These are phyloP conservation scores for Phylloporus arenicola DNA, from an alignment of 768 basidiomycete species.

Conservation along the genomic window DNA sequence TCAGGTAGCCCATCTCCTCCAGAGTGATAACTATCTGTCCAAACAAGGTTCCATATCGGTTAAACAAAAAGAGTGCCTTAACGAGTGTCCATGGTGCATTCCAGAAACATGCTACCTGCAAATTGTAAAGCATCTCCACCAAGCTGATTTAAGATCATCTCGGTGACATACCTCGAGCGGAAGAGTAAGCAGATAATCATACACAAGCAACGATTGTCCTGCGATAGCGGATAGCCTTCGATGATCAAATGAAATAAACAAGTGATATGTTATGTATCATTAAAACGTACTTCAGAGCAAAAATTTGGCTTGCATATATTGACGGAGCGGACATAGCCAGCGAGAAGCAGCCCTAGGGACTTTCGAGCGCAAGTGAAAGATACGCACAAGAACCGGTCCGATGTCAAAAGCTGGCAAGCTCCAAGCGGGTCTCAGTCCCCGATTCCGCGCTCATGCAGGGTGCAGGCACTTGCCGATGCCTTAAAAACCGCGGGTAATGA, in stretches of 20 bases:
- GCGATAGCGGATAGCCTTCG: slow-evolving; percentile 10
- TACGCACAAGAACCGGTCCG: neutral
- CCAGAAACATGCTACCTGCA: slow-evolving; percentile 18
- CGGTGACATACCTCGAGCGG: slow-evolving; percentile 19
- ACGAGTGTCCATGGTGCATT: slow-evolving; percentile 7
- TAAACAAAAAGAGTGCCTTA: slow-evolving; percentile 12
- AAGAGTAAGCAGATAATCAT: slow-evolving; percentile 26
- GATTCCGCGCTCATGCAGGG: neutral
- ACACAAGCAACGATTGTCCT: slow-evolving; percentile 20
- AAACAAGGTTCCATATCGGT: slow-evolving; percentile 12
- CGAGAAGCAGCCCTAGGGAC: neutral
- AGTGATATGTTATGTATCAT: neutral
- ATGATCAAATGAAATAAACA: neutral
- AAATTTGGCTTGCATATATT: neutral
- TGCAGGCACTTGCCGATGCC: too few relatives aligned
- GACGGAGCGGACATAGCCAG: slow-evolving; percentile 2
- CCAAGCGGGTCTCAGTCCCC: neutral
- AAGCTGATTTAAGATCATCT: neutral
- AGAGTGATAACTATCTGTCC: slow-evolving; percentile 19
- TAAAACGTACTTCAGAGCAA: neutral
- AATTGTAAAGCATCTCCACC: neutral
- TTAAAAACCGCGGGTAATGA: neutral
- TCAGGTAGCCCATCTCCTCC: slow-evolving; percentile 20
- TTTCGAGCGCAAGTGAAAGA: neutral
- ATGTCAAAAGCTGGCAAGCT: neutral